These are phyloP conservation scores for Nidularia sp. DNA, from an alignment of 768 basidiomycete species.

Conservation along the genomic window DNA sequence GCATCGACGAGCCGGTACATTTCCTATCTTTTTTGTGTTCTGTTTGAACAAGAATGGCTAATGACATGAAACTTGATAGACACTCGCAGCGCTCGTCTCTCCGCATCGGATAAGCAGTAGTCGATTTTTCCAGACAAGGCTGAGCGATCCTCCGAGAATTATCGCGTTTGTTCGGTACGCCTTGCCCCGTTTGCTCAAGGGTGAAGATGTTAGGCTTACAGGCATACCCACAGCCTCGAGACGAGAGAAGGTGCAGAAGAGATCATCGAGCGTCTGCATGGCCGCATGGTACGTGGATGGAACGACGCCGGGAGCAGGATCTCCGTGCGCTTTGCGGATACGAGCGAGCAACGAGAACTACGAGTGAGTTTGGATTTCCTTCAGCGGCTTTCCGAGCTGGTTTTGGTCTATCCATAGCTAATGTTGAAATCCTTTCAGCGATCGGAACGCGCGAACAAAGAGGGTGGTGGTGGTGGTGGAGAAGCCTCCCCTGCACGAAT, in stretches of 20 bases:
- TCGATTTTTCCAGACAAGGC: constrained; percentile 74
- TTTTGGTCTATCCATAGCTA: too few relatives aligned
- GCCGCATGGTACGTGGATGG: constrained; percentile 77
- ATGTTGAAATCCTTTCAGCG: constrained; percentile 34
- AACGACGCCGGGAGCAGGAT: constrained; percentile 74
- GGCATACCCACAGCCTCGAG: constrained; percentile 49
- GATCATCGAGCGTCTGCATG: constrained; percentile 73
- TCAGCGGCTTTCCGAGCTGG: too few relatives aligned
- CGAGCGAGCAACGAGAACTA: constrained; percentile 71
- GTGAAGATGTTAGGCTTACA: constrained; percentile 1
- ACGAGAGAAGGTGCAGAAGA: constrained; percentile 71
- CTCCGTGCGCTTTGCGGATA: constrained; percentile 78
- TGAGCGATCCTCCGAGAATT: constrained; percentile 73
- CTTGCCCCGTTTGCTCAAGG: constrained; percentile 1
- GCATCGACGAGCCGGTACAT: constrained; percentile 61
- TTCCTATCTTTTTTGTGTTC: background rate
- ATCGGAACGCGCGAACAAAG: constrained; percentile 53
- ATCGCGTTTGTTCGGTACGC: constrained; percentile 78
- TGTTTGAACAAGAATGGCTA: constrained; percentile 1
- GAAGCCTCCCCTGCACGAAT: constrained; percentile 61
- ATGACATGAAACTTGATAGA: constrained; percentile 27
- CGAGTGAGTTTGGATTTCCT: constrained; percentile 40
- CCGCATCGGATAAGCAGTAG: constrained; percentile 73
- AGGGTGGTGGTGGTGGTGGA: constrained; percentile 21
- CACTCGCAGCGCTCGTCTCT: constrained; percentile 59